Conservation (phyloP, 192 early-diverging fungal genomes). For the Tieghemiomyces parasiticus region DNA sequence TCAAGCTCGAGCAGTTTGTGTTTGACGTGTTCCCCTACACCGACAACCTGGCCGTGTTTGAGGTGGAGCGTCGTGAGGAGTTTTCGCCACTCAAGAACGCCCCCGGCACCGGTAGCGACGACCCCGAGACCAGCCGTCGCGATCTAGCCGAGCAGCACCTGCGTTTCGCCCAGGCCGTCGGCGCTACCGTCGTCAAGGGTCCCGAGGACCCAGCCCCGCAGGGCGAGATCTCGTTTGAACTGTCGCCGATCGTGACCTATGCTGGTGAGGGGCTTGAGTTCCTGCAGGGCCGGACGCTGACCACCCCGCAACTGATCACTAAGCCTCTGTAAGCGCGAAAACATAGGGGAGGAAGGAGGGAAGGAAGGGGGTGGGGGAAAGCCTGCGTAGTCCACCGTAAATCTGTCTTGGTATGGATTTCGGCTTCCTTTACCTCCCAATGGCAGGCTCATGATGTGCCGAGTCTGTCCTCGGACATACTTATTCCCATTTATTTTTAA, state of each 20-base stretch:
- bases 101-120: slow-evolving; percentile 71
- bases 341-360: too few species aligned
- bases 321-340: slow-evolving; percentile 8
- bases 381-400: neutral
- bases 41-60: slow-evolving; percentile 77
- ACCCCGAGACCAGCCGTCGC: slow-evolving; percentile 81
- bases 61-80: slow-evolving; percentile 85
- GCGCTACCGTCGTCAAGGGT: slow-evolving; percentile 52
- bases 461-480: too few species aligned
- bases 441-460: neutral
- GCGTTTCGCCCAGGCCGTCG: slow-evolving; percentile 73
- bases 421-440: neutral
- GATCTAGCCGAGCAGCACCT: slow-evolving; percentile 81
- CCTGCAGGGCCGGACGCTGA: slow-evolving; percentile 53
- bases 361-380: too few species aligned
- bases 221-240: slow-evolving; percentile 49
- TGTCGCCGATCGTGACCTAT: slow-evolving; percentile 82
- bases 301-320: slow-evolving; percentile 33
- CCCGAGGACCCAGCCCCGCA: slow-evolving; percentile 23
- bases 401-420: neutral
- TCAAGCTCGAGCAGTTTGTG: slow-evolving; percentile 98
- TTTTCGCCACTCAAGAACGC: slow-evolving; percentile 98
- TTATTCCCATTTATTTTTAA: neutral
- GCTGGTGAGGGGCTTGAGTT: slow-evolving; percentile 82
- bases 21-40: slow-evolving; percentile 98